Percentiles rank a stretch among this genome's conserved stretches.
phyloP scores from a whole-genome alignment of 768 basidiomycete genomes.

The Panus rudis region DNA sequence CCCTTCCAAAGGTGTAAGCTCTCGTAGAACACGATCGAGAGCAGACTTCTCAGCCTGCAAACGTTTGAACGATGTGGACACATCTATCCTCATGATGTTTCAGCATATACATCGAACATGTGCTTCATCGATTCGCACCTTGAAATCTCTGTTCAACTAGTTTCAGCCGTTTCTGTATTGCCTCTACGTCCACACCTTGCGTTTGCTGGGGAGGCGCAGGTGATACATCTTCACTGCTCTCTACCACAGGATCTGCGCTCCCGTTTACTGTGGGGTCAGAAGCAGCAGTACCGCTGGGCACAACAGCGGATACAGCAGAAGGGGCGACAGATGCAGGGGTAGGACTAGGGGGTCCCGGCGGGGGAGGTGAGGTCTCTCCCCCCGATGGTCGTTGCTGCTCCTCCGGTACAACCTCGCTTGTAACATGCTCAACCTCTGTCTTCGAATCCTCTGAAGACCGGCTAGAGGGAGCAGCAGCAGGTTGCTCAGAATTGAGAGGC shows the following conservation, averaged over 20 bases:
- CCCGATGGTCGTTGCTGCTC: too few relatives aligned
- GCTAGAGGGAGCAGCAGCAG: too few relatives aligned
- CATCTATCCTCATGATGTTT: constrained; percentile 37
- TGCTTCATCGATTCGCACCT: constrained; percentile 33
- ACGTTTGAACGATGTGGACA: constrained; percentile 70
- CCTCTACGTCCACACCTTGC: constrained; percentile 37
- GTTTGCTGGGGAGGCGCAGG: neutral
- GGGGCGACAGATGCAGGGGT: too few relatives aligned
- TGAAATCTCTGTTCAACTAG: constrained; percentile 73
- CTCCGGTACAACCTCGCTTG: too few relatives aligned
- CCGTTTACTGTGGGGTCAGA: neutral
- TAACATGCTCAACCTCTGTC: too few relatives aligned
- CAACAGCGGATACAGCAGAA: too few relatives aligned
- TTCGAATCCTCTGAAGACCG: too few relatives aligned
- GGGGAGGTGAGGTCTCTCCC: too few relatives aligned
- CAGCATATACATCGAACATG: neutral
- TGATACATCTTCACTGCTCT: neutral
- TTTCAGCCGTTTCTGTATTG: constrained; percentile 57
- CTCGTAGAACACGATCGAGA: constrained; percentile 60
- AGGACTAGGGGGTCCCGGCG: too few relatives aligned
- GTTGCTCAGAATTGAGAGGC: too few relatives aligned
- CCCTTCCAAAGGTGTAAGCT: constrained; percentile 64
- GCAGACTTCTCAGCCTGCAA: constrained; percentile 67
- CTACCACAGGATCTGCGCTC: neutral
- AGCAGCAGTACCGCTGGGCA: neutral